Evolutionary conservation across 352 stramenopile genomes (phyloP).

Genomic region (Globisporangium paroecandrum): DNA sequence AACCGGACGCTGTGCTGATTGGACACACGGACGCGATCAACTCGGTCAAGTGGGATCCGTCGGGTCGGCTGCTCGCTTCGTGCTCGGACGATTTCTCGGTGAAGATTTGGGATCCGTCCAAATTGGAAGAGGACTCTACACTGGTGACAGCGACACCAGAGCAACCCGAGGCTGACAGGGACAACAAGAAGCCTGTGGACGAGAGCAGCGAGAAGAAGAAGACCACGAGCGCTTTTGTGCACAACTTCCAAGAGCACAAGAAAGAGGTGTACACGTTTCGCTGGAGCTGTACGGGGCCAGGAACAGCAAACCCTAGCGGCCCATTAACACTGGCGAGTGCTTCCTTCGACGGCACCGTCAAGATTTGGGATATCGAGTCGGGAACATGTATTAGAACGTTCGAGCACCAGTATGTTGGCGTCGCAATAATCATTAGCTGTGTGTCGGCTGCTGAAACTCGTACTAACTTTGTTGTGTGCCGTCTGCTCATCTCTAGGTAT

Average conservation of each 20-base stretch:
- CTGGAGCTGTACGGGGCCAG: conserved; percentile 87
- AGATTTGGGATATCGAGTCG: conserved; percentile 92
- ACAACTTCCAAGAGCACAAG: conserved; percentile 88
- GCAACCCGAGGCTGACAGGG: conserved; percentile 29
- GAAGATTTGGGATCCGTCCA: conserved; percentile 94
- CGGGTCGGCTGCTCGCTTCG: conserved; percentile 90
- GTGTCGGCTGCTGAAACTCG: conserved; percentile 6
- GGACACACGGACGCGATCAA: conserved; percentile 98
- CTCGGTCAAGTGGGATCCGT: conserved; percentile 97
- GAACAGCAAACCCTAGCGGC: conserved; percentile 50
- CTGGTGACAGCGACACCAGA: conserved; percentile 18
- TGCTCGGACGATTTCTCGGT: conserved; percentile 98
- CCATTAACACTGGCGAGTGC: conserved; percentile 90
- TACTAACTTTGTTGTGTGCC: conserved; percentile 19
- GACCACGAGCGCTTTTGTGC: conserved; percentile 49
- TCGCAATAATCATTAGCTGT: conserved; percentile 19
- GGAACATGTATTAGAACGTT: conserved; percentile 91
- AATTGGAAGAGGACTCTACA: conserved; percentile 11
- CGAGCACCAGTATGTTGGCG: conserved; percentile 83
- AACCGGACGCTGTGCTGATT: conserved; percentile 79
- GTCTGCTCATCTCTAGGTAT: conserved; percentile 38
- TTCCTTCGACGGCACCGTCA: conserved; percentile 95
- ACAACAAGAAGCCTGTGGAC: conserved; percentile 19
- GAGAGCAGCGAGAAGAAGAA: conserved; percentile 19
- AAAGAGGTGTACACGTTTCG: conserved; percentile 94